These are phyloP conservation scores for Dactylonectria estremocensis DNA, from an alignment of 2,329 filamentous ascomycete species.

Conservation along the genomic window DNA sequence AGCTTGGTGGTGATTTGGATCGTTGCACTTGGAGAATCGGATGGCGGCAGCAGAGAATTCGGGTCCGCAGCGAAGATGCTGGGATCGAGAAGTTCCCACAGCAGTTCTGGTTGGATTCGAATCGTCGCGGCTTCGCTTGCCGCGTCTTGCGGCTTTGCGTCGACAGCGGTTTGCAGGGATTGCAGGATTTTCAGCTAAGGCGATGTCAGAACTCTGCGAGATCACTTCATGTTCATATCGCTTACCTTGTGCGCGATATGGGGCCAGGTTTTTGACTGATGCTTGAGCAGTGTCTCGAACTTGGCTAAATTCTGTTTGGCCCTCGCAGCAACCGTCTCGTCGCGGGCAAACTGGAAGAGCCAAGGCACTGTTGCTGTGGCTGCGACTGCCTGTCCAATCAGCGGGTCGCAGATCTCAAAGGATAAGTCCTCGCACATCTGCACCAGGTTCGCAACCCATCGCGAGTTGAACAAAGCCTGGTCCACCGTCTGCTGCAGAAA, in stretches of 20 bases:
- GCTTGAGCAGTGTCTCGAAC: slow-evolving; percentile 30
- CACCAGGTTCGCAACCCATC: slow-evolving; percentile 43
- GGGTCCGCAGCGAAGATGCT: slow-evolving; percentile 12
- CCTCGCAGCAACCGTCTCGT: slow-evolving; percentile 38
- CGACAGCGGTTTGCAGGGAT: slow-evolving; percentile 29
- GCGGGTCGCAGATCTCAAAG: slow-evolving; percentile 40
- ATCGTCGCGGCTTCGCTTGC: slow-evolving; percentile 24
- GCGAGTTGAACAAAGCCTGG: slow-evolving; percentile 41
- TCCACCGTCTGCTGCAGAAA: slow-evolving; percentile 45
- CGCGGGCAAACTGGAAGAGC: slow-evolving; percentile 46
- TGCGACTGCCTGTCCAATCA: slow-evolving; percentile 41
- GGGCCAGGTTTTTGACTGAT: slow-evolving; percentile 36
- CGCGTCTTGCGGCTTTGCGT: slow-evolving; percentile 24
- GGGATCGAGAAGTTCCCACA: slow-evolving; percentile 43
- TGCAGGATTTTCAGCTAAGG: slow-evolving; percentile 37
- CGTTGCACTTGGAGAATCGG: slow-evolving; percentile 33
- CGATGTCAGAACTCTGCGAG: not conserved
- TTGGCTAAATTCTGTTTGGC: slow-evolving; percentile 36
- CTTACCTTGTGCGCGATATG: slow-evolving; percentile 42
- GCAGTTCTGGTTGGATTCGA: slow-evolving; percentile 41
- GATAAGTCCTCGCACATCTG: slow-evolving; percentile 41
- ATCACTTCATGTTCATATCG: too few relatives aligned
- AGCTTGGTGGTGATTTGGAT: slow-evolving; percentile 44
- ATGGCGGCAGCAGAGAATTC: not conserved
- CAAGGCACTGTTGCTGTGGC: slow-evolving; percentile 42